Evolutionary conservation across 1,284 basidiomycete species (phyloP).

Genomic region (Malassezia furfur): DNA sequence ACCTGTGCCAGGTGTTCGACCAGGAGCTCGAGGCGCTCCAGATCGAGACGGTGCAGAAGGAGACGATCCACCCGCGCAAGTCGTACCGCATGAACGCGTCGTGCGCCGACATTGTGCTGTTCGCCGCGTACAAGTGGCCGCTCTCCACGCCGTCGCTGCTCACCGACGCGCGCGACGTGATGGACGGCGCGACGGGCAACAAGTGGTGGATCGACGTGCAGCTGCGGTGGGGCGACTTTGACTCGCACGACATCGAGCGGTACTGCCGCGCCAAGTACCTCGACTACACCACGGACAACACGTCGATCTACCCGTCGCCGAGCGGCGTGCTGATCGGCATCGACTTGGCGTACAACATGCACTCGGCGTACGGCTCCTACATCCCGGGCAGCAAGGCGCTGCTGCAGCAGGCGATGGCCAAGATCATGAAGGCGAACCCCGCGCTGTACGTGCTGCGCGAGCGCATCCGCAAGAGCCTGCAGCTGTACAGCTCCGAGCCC

Average conservation of each 20-base stretch:
- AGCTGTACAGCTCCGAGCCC: constrained; percentile 96
- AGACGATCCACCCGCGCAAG: constrained; percentile 95
- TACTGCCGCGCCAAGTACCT: constrained; percentile 97
- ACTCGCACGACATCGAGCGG: constrained; percentile 67
- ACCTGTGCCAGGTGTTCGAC: constrained; percentile 90
- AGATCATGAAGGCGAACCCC: constrained; percentile 98
- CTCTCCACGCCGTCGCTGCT: constrained; percentile 90
- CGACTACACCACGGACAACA: constrained; percentile 66
- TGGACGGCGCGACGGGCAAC: constrained; percentile 93
- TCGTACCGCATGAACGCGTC: constrained; percentile 99
- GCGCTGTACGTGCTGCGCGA: constrained; percentile 96
- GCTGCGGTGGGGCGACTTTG: constrained; percentile 97
- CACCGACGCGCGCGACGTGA: constrained; percentile 88
- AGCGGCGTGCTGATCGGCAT: constrained; percentile 98
- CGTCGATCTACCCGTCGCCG: constrained; percentile 95
- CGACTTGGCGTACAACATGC: constrained; percentile 94
- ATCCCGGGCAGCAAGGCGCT: constrained; percentile 98
- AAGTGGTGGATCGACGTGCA: constrained; percentile 99
- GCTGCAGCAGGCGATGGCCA: constrained; percentile 97
- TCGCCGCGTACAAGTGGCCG: constrained; percentile 87
- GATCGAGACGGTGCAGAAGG: constrained; percentile 99
- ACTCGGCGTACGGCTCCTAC: constrained; percentile 99
- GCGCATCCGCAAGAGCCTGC: constrained; percentile 95
- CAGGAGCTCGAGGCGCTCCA: constrained; percentile 95
- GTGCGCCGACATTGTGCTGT: constrained; percentile 86